Evolutionary conservation across 129 eudicot species (phyloP), one percentile per base, ranked within the genome.

Genomic region (Centella asiatica): DNA sequence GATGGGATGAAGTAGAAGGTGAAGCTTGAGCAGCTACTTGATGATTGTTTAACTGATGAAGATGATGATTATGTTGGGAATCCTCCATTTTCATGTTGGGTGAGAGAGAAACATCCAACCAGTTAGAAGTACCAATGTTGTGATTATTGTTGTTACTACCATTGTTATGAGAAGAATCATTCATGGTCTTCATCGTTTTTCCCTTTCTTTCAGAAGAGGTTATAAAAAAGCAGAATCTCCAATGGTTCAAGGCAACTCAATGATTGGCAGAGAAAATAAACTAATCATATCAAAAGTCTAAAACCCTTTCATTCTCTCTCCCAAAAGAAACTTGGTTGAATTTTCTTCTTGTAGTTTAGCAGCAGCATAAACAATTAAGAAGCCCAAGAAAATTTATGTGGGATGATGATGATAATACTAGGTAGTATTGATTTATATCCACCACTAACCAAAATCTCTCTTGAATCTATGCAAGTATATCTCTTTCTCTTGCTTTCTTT

Each of bases 91-190:
- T 77, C 83, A 90, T 72, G 72, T 74, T 69, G 57, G 84, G 81
- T 47, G 87, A 75, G 29, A 83, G 85, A 36, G 90, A 84, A 56
- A 84, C 83, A 28, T 86, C 93, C 47, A 88, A 57, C 86, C 86
- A 84, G 77, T 60, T 58, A n/a, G 61, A 25, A 56, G 1, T 0
- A 31, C 26, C 68, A 50, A n/a, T 66, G 44, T 29, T 60, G 47
- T 23, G 26, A 47, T 6, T 71, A 50, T 23, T 66, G 44, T 29
- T 60, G 47, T 23, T 33, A 47, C 10, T 68, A 53, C 58, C 44
- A 31, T 71, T 67, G 65, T 65, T 63, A 66, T 55, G 70, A 26
- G 24, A 65, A 27, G 47, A 53, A 73, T 70, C 83, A 76, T 71
- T 72, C 78, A 73, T 62, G 60, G 69, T 69, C 74, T 75, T 80